Conservation (phyloP, 768 basidiomycete genomes). For the Fomitopsis pulvina region DNA sequence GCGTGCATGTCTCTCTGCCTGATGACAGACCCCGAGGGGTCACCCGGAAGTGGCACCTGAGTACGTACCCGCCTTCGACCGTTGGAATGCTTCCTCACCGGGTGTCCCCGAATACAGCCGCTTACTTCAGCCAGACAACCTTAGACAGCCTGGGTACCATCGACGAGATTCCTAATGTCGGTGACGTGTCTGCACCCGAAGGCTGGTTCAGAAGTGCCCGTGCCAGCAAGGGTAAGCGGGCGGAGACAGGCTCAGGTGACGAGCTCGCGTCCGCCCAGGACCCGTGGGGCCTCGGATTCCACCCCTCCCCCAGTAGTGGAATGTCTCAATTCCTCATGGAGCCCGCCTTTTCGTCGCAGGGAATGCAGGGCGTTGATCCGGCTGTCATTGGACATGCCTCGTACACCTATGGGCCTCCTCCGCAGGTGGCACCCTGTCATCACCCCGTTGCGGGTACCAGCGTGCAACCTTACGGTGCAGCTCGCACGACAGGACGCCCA, state of each 20-base stretch:
- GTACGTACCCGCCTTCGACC: conserved; percentile 25
- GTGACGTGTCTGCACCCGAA: conserved; percentile 62
- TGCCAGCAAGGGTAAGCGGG: conserved; percentile 44
- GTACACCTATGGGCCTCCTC: not conserved
- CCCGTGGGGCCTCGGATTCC: conserved; percentile 16
- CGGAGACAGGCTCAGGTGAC: conserved; percentile 16
- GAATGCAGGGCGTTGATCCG: conserved; percentile 2
- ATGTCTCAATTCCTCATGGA: conserved; percentile 12
- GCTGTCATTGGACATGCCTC: conserved; percentile 2
- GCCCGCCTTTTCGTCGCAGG: not conserved
- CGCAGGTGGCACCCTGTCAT: not conserved
- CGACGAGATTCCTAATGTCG: conserved; percentile 60
- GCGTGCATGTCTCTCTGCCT: conserved; percentile 41
- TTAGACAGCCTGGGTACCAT: conserved; percentile 67
- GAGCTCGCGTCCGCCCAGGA: conserved; percentile 14
- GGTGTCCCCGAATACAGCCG: conserved; percentile 39
- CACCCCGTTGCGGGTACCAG: not conserved
- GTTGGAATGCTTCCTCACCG: not conserved
- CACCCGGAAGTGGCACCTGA: conserved; percentile 46
- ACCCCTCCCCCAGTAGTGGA: conserved; percentile 5
- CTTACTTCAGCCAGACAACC: conserved; percentile 78
- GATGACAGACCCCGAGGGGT: conserved; percentile 36
- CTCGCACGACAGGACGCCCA: not conserved
- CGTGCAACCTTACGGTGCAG: not conserved
- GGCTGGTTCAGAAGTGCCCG: conserved; percentile 78